Evolutionary conservation across 2,329 filamentous ascomycete species (phyloP), one percentile per base, ranked within the genome.

Genomic region (Cordyceps fumosorosea): DNA sequence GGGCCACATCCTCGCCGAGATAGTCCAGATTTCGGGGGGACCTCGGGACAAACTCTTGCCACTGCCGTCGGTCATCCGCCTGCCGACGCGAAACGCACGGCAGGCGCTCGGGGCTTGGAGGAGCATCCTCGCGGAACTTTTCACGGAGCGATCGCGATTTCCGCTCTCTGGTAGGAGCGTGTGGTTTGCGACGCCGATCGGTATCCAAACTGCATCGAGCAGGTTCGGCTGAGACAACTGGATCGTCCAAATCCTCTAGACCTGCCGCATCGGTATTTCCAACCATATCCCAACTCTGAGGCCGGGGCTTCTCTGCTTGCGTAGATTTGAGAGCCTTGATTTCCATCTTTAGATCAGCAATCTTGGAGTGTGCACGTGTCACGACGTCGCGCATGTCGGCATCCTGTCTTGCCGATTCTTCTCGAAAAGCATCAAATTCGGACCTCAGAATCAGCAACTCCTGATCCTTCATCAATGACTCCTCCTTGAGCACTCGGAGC

Each of bases 311-410:
- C 7, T 68, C 66, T 16, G 65, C 48, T 5, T 63, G 62, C 3
- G 45, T 34, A 7, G 68, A 67, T 67, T 80, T 81, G 3, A 85
- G 71, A 0, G 71, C 71, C 63, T 76, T 77, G 45, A 85, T 70
- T 65, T 84, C 80, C 66, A 79, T 81, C 70, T 82, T 83, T 8
- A 87, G 76, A 50, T 81, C 77, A 10, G 78, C 73, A 63, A 86
- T 84, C 70, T 84, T 84, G 45, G 78, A 75, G 63, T 86, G 83
- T 61, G 84, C 83, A 65, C 80, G 80, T 59, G 81, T 77, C 51
- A 87, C 66, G 2, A 86, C 81, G 18, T 80, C 77, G 66, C 81
- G 79, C 4, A 81, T 82, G 63, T 87, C 84, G 10, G 76, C 73
- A n/a, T 83, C 80, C 44, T 80, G 79, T 6, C 76, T 71, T 64